These are phyloP conservation scores for Oenanthe javanica DNA, from an alignment of 140 eudicot genomes.

Conservation along the genomic window DNA sequence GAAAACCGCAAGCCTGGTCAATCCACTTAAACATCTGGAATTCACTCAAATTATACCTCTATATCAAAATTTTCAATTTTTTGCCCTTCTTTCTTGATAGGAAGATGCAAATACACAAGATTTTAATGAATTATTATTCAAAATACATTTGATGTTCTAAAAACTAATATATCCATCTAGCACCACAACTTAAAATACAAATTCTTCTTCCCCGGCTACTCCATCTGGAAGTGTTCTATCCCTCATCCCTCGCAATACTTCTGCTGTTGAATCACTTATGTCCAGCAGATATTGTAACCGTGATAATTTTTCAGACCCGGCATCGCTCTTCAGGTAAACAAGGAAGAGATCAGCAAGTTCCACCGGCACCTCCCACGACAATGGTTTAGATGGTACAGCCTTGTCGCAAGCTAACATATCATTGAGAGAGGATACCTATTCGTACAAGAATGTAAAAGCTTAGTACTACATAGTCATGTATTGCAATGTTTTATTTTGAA, in stretches of 20 bases:
- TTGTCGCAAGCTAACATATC: slow-evolving; percentile 93
- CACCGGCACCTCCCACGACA: slow-evolving; percentile 84
- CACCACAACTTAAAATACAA: slow-evolving; percentile 44
- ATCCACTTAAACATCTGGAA: too few species aligned
- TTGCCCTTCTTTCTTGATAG: not conserved
- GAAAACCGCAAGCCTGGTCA: too few species aligned
- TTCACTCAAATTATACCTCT: not conserved
- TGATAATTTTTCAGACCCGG: slow-evolving; percentile 54
- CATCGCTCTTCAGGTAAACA: slow-evolving; percentile 52
- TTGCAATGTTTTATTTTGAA: not conserved
- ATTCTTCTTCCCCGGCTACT: slow-evolving; percentile 60
- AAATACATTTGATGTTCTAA: not conserved
- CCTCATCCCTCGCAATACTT: slow-evolving; percentile 49
- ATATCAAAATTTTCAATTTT: not conserved
- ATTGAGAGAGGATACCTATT: slow-evolving; percentile 80
- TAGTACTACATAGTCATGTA: not conserved
- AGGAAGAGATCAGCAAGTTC: slow-evolving; percentile 67
- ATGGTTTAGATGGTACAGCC: slow-evolving; percentile 76
- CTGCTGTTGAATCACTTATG: slow-evolving; percentile 67
- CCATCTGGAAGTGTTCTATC: slow-evolving; percentile 38
- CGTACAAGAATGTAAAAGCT: not conserved
- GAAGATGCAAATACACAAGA: not conserved
- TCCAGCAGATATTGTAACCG: slow-evolving; percentile 70
- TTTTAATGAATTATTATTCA: not conserved
- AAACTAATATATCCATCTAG: slow-evolving; percentile 3